Evolutionary conservation across 202 grass and related monocot genomes (phyloP), one percentile per base, ranked within the genome.

Genomic region (Saccharum hybrid): DNA sequence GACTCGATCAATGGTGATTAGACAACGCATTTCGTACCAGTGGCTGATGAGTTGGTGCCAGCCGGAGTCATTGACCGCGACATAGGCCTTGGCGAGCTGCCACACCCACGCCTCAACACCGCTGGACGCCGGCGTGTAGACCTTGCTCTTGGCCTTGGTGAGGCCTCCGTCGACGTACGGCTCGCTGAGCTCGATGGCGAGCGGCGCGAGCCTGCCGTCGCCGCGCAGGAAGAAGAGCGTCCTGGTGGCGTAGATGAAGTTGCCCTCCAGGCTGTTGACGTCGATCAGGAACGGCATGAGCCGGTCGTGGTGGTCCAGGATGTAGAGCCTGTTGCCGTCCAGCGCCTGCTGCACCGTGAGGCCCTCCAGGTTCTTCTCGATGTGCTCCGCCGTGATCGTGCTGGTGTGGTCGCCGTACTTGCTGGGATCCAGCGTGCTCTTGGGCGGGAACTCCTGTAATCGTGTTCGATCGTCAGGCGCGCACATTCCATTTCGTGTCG

Each of bases 71-170:
- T 91, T 91, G 12, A 97, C 94, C 59, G 79, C 63, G 64, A 79
- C 90, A 40, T 97, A 94, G 23, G 94, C 92, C 86, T 94, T 97
- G 37, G 94, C 94, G 42, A 97, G 83, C 75, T 91, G 90, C 92
- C 94, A 97, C 0, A 94, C 76, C 56, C 81, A 87, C 0, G 56
- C 81, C 64, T 94, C 60, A 0, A 92, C 74, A 10, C 94, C 81
- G 2, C 1, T 12, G 1, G 78, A 68, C 16, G 88, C 73, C 31
- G 88, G 92, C 57, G 84, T 92, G 77, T 89, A 90, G 1, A 97
- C 92, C 39, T 77, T 72, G 82, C 94, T 97, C 63, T 79, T 83
- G n/a, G 63, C 84, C n/a, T 36, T 84, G 37, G 84, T 80, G 0
- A 88, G 66, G 57, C 19, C 52, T 4, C 86, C 92, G 59, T 88